Base-by-base conservation (phyloP, 495 filamentous ascomycete genomes). In the Penicillium coffeae region DNA sequence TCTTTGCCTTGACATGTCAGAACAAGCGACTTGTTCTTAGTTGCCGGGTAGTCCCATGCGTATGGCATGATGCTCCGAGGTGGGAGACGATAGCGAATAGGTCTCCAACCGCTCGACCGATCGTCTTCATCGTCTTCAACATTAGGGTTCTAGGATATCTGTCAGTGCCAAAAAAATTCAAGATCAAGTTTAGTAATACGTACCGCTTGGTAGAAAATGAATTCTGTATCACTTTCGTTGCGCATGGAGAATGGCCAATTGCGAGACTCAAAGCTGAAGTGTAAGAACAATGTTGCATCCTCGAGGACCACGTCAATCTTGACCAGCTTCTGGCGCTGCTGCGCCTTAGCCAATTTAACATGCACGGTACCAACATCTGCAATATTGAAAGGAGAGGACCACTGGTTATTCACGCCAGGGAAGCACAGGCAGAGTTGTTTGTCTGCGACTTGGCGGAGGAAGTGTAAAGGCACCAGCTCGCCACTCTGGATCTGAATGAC, bases 191-290 rank as follows among this genome's bases (percentile, higher is more conserved):
- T 21, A 5, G 14, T 21, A 8, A 33, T 20, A 38, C 44, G 37
- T 38, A 47, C 44, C 35, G 86, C 83, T 67, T 98, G 93, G 68
- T 83, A 91, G 74, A 97, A 97, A 38, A 88, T 87, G 66, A 96
- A 96, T 59, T 97, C 93, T 54, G 84, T 85, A 55, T 96, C 90
- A 62, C 90, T 96, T 65, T 97, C 92, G 63, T 98, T 98, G 35
- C 92, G 85, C 82, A 98, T 95, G 4, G 90, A 95, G 71, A 93
- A 98, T 3, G 93, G 93, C 93, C 93, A 98, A 58, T 94, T 87
- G 60, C 90, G 93, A 27, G 77, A 86, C 70, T 98, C 93, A 51
- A 90, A 71, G 58, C 83, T 92, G 43, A 97, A 75, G 57, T 96
- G 90, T 27, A 97, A 63, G 75, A 96, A 98, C 13, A 98, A 84